Percentiles rank a stretch among this genome's conserved stretches.
phyloP scores from a whole-genome alignment of 148 eudicot genomes.

The Drosera capensis region DNA sequence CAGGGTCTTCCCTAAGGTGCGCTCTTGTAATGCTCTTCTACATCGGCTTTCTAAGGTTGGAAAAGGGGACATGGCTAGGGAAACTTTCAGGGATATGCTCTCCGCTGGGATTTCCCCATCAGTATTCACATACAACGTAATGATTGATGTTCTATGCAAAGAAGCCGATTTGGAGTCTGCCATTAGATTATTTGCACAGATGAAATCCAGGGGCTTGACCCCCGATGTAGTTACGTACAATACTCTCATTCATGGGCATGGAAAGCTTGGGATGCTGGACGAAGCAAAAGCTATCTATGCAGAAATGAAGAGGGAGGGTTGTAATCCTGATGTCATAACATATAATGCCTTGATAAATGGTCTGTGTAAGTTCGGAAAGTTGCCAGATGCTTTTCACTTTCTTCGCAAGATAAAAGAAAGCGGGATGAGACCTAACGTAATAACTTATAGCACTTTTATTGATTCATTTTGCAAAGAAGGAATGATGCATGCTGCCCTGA shows the following conservation, averaged over 20 bases:
- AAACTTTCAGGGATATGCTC: conserved; percentile 51
- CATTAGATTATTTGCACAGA: conserved; percentile 32
- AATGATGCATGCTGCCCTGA: conserved; percentile 65
- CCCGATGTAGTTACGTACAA: conserved; percentile 91
- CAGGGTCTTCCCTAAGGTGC: conserved; percentile 59
- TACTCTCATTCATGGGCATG: conserved; percentile 75
- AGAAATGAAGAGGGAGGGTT: conserved; percentile 55
- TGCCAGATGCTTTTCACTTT: conserved; percentile 56
- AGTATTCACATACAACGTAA: conserved; percentile 70
- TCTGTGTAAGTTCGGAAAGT: conserved; percentile 54
- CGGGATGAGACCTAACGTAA: conserved; percentile 68
- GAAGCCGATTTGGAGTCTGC: conserved; percentile 54
- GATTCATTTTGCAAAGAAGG: conserved; percentile 95
- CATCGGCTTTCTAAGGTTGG: conserved; percentile 37
- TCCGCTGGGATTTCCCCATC: conserved; percentile 49
- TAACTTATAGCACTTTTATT: conserved; percentile 86
- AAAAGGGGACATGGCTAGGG: conserved; percentile 24
- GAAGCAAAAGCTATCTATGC: conserved; percentile 32
- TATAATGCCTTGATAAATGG: conserved; percentile 79
- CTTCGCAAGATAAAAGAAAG: conserved; percentile 52
- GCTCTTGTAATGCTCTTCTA: conserved; percentile 73
- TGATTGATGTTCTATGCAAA: conserved; percentile 72
- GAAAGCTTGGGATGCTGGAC: conserved; percentile 61
- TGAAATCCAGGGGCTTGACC: conserved; percentile 40
- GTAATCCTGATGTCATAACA: conserved; percentile 67